These are phyloP conservation scores for Croton laevigatus DNA, from an alignment of 441 rosid species.

Conservation along the genomic window DNA sequence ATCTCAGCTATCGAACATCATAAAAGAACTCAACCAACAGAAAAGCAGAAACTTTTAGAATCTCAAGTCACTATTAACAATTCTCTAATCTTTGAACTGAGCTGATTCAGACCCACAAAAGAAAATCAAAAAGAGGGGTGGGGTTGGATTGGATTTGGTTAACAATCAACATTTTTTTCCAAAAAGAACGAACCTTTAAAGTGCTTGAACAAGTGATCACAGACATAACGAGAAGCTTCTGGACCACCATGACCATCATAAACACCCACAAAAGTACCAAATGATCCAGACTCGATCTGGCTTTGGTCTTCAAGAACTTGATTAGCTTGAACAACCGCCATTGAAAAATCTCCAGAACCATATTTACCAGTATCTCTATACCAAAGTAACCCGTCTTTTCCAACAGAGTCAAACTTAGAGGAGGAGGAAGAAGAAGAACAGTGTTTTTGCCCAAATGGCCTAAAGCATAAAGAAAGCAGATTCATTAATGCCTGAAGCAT, in stretches of 20 bases:
- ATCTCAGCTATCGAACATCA: slow-evolving; percentile 8
- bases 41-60: slow-evolving; percentile 13
- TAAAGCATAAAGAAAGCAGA: slow-evolving; percentile 73
- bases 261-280: slow-evolving; percentile 88
- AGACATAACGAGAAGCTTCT: slow-evolving; percentile 74
- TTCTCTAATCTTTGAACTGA: slow-evolving; percentile 5
- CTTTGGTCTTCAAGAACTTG: slow-evolving; percentile 81
- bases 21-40: slow-evolving; percentile 12
- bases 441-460: slow-evolving; percentile 55
- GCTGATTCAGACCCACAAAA: slow-evolving; percentile 22
- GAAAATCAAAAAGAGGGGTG: background rate
- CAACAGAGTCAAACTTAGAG: slow-evolving; percentile 23
- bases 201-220: slow-evolving; percentile 68
- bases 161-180: background rate
- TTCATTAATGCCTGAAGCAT: slow-evolving; percentile 90
- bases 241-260: slow-evolving; percentile 96
- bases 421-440: too few relatives aligned
- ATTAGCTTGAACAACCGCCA: slow-evolving; percentile 90
- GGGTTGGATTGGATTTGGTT: too few relatives aligned
- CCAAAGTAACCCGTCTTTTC: slow-evolving; percentile 76
- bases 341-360: slow-evolving; percentile 72
- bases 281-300: slow-evolving; percentile 85
- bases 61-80: slow-evolving; percentile 8
- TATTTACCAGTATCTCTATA: slow-evolving; percentile 64
- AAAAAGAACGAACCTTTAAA: slow-evolving; percentile 59